phyloP scores from a whole-genome alignment of 1,139 yeast species.

The Kluyveromyces sp. region DNA sequence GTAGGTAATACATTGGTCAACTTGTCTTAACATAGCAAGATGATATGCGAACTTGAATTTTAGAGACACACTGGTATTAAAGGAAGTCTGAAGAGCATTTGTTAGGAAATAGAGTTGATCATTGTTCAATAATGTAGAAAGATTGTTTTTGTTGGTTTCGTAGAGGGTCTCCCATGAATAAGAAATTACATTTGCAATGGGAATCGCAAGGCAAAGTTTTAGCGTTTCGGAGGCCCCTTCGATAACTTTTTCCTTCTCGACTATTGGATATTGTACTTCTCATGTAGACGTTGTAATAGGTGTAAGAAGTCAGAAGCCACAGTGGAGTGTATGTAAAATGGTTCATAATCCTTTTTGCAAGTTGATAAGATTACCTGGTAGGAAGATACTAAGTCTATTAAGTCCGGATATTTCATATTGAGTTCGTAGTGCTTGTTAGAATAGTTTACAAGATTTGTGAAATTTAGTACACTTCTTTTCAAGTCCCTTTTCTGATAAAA shows the following conservation, averaged over 20 bases:
- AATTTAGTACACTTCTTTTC: conserved; percentile 23
- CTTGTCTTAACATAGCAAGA: conserved; percentile 30
- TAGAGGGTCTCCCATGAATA: conserved; percentile 24
- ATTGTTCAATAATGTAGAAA: conserved; percentile 18
- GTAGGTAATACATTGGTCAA: conserved; percentile 32
- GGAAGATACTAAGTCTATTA: conserved; percentile 11
- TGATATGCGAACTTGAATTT: conserved; percentile 33
- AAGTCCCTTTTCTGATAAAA: conserved; percentile 12
- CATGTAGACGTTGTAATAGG: conserved; percentile 15
- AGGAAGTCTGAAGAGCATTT: conserved; percentile 20
- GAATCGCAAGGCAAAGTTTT: conserved; percentile 17
- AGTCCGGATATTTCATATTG: conserved; percentile 15
- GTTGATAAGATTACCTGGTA: conserved; percentile 2
- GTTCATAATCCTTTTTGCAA: conserved; percentile 15
- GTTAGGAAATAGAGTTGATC: conserved; percentile 24
- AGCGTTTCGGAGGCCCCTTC: conserved; percentile 18
- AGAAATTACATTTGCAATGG: conserved; percentile 13
- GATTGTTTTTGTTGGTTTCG: not conserved
- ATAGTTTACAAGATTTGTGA: conserved; percentile 24
- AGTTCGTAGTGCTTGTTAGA: conserved; percentile 17
- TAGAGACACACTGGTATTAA: conserved; percentile 11
- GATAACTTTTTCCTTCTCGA: conserved; percentile 14
- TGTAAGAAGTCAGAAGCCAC: conserved; percentile 9
- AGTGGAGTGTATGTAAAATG: conserved; percentile 13
- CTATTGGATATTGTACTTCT: conserved; percentile 13